A percentile compares a stretch with the other conserved stretches of the same genome.
Conservation (phyloP, 2,329 filamentous ascomycete genomes). For the Diaporthe ampelina region DNA sequence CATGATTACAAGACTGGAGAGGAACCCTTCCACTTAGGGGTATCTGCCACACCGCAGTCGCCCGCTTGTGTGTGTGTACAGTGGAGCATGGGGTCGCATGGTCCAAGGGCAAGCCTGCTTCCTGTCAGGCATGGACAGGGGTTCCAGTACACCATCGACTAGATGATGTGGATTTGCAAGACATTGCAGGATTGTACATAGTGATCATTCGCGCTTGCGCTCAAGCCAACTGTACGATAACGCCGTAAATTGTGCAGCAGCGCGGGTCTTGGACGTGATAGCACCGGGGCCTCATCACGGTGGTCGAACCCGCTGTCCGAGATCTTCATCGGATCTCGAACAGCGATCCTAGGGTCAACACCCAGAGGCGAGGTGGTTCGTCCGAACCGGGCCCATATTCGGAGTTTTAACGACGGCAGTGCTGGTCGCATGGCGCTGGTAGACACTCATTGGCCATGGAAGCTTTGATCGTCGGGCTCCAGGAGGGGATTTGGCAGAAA, state of each 20-base stretch:
- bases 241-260: neutral
- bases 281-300: neutral
- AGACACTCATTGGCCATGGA: neutral
- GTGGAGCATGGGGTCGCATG: conserved; percentile 32
- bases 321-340: neutral
- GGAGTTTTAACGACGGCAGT: conserved; percentile 17
- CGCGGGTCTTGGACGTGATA: neutral
- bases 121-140: conserved; percentile 22
- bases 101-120: conserved; percentile 30
- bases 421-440: neutral
- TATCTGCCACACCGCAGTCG: conserved; percentile 20
- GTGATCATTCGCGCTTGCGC: conserved; percentile 16
- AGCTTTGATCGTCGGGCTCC: conserved; percentile 15
- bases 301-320: conserved; percentile 13
- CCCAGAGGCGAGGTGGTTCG: conserved; percentile 14
- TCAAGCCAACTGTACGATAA: neutral
- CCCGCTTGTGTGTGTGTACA: conserved; percentile 26
- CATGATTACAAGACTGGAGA: conserved; percentile 19
- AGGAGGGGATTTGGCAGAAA: neutral
- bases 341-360: neutral
- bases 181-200: conserved; percentile 33
- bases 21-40: conserved; percentile 32
- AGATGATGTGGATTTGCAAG: conserved; percentile 37
- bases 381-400: conserved; percentile 18
- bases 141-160: conserved; percentile 10